Base-by-base conservation (phyloP, 2,329 filamentous ascomycete species). In the Macrophomina pseudophaseolina region DNA sequence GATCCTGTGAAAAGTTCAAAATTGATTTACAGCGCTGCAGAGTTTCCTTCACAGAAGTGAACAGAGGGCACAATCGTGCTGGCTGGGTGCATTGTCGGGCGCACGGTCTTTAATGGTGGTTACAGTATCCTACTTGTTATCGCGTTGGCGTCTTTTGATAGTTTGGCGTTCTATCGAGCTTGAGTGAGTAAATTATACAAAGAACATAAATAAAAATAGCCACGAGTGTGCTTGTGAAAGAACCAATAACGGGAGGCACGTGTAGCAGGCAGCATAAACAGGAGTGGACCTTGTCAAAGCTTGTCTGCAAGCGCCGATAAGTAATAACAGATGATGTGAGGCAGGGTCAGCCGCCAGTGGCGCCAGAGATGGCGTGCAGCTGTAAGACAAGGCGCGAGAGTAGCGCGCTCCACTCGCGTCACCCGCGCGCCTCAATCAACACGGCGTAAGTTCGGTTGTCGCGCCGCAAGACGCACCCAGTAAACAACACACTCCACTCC, bases 381-480 rank as follows among this genome's bases (percentile, higher is more conserved):
- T 35, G 46, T 38, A 30, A 51, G 32, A 35, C 58, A 30, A 30
- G 44, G 58, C 58, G 58, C 58, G 58, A 60, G 48, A 60, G 28
- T 28, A 33, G 42, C 56, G 56, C 56, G 56, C 23, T 23, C 23
- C 23, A 23, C 16, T n/a, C 58, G 58, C 58, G 58, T 62, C 32
- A 49, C 44, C 58, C 58, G 63, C 63, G 63, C 63, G 63, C 63
- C 51, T 65, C 32, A 9, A 53, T 18, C 18, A 54, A 48, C 32
- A 44, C 63, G 63, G 63, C 52, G 42, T 18, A 56, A 65, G 28
- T 56, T 46, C 63, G 63, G 63, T 42, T 65, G 63, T 65, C 52
- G 63, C 52, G 28, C 63, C 58, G 58, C 58, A 49, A 48, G 33
- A 23, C 16, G 28, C 6, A 48, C 5, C 44, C 58, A 49, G 58